Conservation (phyloP, 164 flowering plant species). For the Magnolia changhungtana region DNA sequence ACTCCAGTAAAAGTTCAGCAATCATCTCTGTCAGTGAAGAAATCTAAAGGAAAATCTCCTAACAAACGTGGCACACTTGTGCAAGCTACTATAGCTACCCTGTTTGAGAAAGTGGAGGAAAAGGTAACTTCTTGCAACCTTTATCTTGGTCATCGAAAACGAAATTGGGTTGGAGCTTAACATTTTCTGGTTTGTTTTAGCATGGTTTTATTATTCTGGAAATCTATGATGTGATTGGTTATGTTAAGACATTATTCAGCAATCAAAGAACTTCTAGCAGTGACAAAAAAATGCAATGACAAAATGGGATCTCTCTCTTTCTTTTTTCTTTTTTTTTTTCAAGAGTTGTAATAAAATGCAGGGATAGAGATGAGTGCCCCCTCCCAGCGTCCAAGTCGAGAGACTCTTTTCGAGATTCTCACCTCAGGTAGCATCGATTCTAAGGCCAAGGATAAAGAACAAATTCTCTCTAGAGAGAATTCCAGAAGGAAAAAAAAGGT, state of each 20-base stretch:
- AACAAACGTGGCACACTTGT: conserved; percentile 46
- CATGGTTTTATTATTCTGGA: neutral
- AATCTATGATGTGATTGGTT: neutral
- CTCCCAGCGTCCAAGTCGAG: too few species aligned
- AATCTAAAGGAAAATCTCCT: conserved; percentile 23
- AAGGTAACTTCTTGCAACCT: conserved; percentile 36
- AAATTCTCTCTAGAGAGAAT: too few species aligned
- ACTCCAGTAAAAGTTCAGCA: conserved; percentile 18
- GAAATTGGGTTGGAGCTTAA: neutral
- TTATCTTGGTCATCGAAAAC: neutral
- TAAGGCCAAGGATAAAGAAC: too few species aligned
- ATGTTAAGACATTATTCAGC: neutral
- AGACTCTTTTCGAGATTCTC: too few species aligned
- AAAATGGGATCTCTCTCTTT: too few species aligned
- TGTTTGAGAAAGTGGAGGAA: conserved; percentile 66
- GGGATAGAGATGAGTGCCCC: too few species aligned
- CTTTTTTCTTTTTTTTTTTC: too few species aligned
- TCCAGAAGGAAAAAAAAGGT: too few species aligned
- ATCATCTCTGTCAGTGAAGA: conserved; percentile 20
- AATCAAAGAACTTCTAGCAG: neutral
- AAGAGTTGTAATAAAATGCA: too few species aligned
- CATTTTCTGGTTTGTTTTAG: neutral
- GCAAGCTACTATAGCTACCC: conserved; percentile 38
- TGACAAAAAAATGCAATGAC: neutral
- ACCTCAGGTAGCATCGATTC: too few species aligned